Evolutionary conservation across 2,329 filamentous ascomycete species (phyloP).

Genomic region (Periconia sp.): DNA sequence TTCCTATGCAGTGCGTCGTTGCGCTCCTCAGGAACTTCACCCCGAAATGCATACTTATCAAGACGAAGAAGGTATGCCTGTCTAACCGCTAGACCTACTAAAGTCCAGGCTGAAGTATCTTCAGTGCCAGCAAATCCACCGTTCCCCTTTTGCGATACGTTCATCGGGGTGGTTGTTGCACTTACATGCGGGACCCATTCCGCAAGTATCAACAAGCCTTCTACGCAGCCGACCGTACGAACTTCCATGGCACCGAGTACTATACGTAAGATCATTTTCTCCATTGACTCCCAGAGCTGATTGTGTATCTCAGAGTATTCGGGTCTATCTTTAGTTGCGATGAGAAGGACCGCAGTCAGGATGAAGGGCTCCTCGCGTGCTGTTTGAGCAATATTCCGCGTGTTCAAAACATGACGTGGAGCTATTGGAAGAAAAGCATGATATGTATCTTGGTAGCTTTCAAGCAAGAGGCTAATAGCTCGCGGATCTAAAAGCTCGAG

Average conservation of each 20-base stretch:
- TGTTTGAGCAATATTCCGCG: slow-evolving; percentile 3
- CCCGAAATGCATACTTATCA: slow-evolving; percentile 10
- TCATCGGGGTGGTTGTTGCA: slow-evolving; percentile 3
- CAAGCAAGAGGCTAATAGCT: background rate
- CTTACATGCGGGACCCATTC: slow-evolving; percentile 15
- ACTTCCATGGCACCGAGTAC: slow-evolving; percentile 8
- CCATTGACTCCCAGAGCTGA: slow-evolving; percentile 9
- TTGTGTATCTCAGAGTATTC: slow-evolving; percentile 6
- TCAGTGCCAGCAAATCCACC: slow-evolving; percentile 10
- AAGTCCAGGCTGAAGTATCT: slow-evolving; percentile 11
- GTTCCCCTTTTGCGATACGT: slow-evolving; percentile 7
- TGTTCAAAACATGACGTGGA: slow-evolving; percentile 2
- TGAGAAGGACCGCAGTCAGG: slow-evolving; percentile 11
- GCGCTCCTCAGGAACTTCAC: slow-evolving; percentile 2
- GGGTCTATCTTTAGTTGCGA: slow-evolving; percentile 10
- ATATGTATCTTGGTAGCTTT: slow-evolving; percentile 12
- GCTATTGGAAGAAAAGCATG: slow-evolving; percentile 11
- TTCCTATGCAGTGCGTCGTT: slow-evolving; percentile 8
- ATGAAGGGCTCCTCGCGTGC: slow-evolving; percentile 7
- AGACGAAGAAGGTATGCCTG: slow-evolving; percentile 14
- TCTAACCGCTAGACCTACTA: slow-evolving; percentile 12
- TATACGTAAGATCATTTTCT: slow-evolving; percentile 6
- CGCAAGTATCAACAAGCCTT: slow-evolving; percentile 10
- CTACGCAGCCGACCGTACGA: slow-evolving; percentile 13
- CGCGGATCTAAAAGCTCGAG: background rate